Conservation (phyloP, 768 basidiomycete species). For the Strobilomyces dryophilus region DNA sequence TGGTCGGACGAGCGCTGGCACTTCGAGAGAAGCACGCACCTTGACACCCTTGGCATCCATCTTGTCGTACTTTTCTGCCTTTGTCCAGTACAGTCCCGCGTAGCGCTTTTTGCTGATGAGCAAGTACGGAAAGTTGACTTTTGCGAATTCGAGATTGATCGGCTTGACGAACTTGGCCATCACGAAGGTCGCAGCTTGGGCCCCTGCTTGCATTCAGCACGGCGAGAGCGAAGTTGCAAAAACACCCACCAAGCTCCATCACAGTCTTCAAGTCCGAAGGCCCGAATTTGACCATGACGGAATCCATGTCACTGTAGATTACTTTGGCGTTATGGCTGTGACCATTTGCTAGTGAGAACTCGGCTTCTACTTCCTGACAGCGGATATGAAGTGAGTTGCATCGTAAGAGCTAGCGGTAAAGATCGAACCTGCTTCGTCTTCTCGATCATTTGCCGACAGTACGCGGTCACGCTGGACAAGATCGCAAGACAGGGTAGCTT, state of each 20-base stretch:
- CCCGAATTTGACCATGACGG: constrained; percentile 98
- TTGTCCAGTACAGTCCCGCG: constrained; percentile 97
- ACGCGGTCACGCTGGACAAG: constrained; percentile 92
- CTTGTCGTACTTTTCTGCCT: constrained; percentile 92
- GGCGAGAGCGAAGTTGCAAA: background rate
- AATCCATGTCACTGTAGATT: constrained; percentile 99
- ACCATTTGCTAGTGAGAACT: constrained; percentile 83
- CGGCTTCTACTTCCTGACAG: constrained; percentile 76
- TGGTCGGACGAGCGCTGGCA: background rate
- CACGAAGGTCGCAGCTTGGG: constrained; percentile 89
- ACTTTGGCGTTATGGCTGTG: constrained; percentile 85
- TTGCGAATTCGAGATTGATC: constrained; percentile 99
- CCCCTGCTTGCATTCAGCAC: constrained; percentile 46
- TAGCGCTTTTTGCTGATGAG: constrained; percentile 99
- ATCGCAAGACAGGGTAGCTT: constrained; percentile 95
- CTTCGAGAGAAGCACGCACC: constrained; percentile 41
- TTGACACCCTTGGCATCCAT: constrained; percentile 99
- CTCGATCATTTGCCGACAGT: constrained; percentile 99
- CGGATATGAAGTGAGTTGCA: background rate
- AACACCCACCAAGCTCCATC: constrained; percentile 77
- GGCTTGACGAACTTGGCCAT: constrained; percentile 89
- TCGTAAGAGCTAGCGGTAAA: background rate
- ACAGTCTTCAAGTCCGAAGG: constrained; percentile 80
- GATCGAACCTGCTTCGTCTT: constrained; percentile 76
- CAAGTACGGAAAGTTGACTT: constrained; percentile 97